Evolutionary conservation across 2,329 filamentous ascomycete species (phyloP), one percentile per base, ranked within the genome.

Genomic region (Pseudofabraea citricarpa): DNA sequence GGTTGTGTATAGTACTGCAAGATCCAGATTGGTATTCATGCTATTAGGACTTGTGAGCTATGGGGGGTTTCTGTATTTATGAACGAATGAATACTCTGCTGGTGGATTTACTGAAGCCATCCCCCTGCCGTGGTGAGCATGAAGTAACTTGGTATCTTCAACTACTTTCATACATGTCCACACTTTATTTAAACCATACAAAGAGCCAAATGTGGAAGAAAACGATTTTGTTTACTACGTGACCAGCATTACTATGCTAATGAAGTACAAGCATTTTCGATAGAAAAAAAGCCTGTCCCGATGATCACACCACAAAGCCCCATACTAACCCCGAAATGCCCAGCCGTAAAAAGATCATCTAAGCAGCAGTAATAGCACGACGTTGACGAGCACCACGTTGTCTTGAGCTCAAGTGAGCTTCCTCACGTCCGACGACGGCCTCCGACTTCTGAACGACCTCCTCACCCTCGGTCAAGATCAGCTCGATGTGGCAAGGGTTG

Each of bases 401-500:
- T 79, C 91, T 87, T 65, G 87, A 88, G 79, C 73, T 87, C 67
- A 98, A 79, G 71, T 84, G 87, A 56, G 70, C 64, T 51, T 73
- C 67, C 60, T 85, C 78, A 60, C 82, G 81, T 63, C 75, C 74
- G 54, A 74, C 77, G 61, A 82, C 77, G 53, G 80, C 70, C 60
- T 83, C 78, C 52, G 83, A 83, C 85, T 98, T 98, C 77, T 90
- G 81, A 63, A 98, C 89, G 62, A 86, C 82, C 82, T 98, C 94
- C 68, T 94, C 87, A 64, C 80, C 90, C 83, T 98, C 94, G 68
- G 91, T 95, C 63, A 98, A 83, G 83, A 98, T 98, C 65, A 98
- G 79, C 81, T 98, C 94, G 73, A 98, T 95, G 85, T 98, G 93
- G 87, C 91, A 98, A 62, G 93, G 93, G 85, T 95, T 95, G 62